These are phyloP conservation scores for Phytophthora tentaculata DNA, from an alignment of 352 stramenopile species.

Conservation along the genomic window DNA sequence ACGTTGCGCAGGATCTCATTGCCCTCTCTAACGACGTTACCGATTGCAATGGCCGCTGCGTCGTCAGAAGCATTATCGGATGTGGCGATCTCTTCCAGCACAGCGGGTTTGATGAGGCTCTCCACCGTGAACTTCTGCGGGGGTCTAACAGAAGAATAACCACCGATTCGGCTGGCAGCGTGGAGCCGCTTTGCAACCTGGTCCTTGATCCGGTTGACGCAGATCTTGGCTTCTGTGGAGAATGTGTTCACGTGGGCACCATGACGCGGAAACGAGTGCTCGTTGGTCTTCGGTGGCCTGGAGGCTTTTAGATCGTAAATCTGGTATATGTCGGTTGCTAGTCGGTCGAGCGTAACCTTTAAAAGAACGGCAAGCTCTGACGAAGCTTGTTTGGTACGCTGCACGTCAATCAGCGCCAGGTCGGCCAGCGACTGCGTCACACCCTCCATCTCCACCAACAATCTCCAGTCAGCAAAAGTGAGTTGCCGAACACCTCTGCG, in stretches of 20 bases:
- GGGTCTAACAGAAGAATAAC: constrained; percentile 1
- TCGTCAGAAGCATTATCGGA: no score
- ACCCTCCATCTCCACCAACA: neutral
- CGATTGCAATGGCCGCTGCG: no score
- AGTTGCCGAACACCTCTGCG: neutral
- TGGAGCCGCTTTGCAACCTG: neutral
- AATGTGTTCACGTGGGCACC: neutral
- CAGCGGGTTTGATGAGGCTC: no score
- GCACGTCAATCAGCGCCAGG: neutral
- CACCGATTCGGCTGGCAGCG: neutral
- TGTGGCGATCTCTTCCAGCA: no score
- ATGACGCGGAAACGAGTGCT: neutral
- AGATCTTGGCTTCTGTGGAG: neutral
- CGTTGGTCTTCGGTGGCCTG: neutral
- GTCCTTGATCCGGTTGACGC: neutral
- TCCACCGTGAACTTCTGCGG: no score
- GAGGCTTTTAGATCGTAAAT: neutral
- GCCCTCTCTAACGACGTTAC: neutral
- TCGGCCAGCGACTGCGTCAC: neutral
- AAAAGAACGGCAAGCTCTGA: neutral
- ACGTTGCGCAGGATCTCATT: neutral
- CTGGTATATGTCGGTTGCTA: neutral
- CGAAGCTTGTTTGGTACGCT: neutral
- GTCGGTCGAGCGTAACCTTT: neutral
- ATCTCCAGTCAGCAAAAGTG: neutral